Evolutionary conservation across 371 early-diverging fungal species (phyloP).

Genomic region (Rhizopus arrhizus): DNA sequence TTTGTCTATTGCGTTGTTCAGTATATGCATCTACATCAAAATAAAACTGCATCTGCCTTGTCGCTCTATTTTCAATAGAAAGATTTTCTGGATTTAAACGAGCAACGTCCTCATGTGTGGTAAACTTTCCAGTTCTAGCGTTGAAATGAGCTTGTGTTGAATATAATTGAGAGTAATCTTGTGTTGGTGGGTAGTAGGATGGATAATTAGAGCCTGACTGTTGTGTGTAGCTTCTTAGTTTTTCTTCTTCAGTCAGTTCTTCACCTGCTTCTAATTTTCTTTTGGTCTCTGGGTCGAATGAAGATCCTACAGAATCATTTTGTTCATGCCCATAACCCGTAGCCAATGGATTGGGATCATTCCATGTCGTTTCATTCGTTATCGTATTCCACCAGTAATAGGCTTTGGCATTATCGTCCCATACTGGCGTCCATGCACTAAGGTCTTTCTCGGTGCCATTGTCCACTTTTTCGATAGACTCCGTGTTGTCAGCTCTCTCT

Average conservation of each 20-base stretch:
- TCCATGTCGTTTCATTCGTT: constrained; percentile 65
- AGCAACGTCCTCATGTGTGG: constrained; percentile 38
- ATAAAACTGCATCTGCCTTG: constrained; percentile 49
- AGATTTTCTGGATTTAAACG: constrained; percentile 45
- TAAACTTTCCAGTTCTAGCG: constrained; percentile 54
- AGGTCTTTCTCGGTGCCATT: neutral
- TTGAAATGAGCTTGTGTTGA: constrained; percentile 52
- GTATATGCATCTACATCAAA: constrained; percentile 55
- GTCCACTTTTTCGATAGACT: neutral
- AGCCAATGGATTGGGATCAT: constrained; percentile 25
- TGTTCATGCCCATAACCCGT: constrained; percentile 1
- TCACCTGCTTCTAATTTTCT: constrained; percentile 30
- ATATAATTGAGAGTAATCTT: constrained; percentile 24
- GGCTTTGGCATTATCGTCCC: constrained; percentile 52
- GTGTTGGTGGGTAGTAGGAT: constrained; percentile 4
- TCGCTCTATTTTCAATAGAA: constrained; percentile 44
- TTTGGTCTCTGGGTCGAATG: constrained; percentile 42
- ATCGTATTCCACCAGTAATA: constrained; percentile 68
- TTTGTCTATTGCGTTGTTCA: constrained; percentile 36
- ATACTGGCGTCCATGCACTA: constrained; percentile 52
- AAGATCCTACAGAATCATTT: constrained; percentile 33
- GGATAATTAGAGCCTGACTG: neutral
- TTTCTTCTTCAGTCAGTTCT: neutral
- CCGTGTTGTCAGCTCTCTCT: neutral
- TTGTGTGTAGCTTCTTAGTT: neutral